Conservation (phyloP, 2,329 filamentous ascomycete genomes). For the Hysterium pulicare region DNA sequence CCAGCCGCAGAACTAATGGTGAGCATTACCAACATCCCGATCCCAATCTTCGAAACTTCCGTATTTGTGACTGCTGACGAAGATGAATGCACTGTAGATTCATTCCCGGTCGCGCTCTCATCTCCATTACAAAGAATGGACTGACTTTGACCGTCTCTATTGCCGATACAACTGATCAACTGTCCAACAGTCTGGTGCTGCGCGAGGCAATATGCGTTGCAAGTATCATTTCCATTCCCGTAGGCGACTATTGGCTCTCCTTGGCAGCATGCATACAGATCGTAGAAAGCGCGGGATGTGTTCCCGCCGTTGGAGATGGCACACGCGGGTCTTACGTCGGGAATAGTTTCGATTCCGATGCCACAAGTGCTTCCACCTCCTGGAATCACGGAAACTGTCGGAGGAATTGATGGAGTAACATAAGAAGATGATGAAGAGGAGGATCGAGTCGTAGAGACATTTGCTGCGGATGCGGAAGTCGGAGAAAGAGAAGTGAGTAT, state of each 20-base stretch:
- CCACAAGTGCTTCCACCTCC: neutral
- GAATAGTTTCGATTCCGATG: neutral
- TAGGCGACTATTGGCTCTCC: neutral
- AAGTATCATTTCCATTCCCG: neutral
- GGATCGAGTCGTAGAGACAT: too few species aligned
- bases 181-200: neutral
- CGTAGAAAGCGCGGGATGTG: slow-evolving; percentile 2
- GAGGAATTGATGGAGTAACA: neutral
- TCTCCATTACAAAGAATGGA: neutral
- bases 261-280: slow-evolving; percentile 2
- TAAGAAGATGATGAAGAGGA: neutral
- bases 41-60: too few species aligned
- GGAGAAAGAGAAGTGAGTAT: too few species aligned
- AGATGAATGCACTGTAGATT: neutral
- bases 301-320: slow-evolving; percentile 1
- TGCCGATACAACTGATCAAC: neutral
- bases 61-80: neutral
- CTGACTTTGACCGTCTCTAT: neutral
- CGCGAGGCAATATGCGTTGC: neutral
- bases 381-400: neutral
- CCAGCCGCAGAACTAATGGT: too few species aligned
- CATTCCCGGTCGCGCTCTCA: neutral
- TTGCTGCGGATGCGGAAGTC: too few species aligned
- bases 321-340: neutral
- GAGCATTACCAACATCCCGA: too few species aligned